phyloP scores from a whole-genome alignment of 2,329 filamentous ascomycete species.

The Microcyclosporella mali region DNA sequence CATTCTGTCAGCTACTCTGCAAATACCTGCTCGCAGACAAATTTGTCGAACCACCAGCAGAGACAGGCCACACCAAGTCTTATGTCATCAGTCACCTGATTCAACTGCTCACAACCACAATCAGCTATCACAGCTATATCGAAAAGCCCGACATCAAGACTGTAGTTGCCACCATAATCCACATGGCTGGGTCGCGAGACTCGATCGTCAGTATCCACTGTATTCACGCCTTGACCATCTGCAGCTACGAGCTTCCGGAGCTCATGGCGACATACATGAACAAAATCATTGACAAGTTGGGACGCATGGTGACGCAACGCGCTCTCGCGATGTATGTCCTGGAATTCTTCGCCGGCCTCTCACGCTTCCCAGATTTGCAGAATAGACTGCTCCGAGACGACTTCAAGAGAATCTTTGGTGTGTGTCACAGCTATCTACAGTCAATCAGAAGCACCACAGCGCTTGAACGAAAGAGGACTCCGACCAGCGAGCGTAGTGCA shows the following conservation, averaged over 20 bases:
- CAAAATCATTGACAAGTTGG: slow-evolving; percentile 85
- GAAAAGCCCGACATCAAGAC: slow-evolving; percentile 79
- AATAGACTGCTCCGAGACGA: slow-evolving; percentile 61
- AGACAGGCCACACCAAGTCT: slow-evolving; percentile 74
- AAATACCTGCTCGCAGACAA: slow-evolving; percentile 72
- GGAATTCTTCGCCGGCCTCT: slow-evolving; percentile 87
- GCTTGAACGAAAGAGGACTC: slow-evolving; percentile 21
- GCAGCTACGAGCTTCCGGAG: slow-evolving; percentile 85
- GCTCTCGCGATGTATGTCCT: slow-evolving; percentile 90
- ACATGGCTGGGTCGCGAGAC: slow-evolving; percentile 56
- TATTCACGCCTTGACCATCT: slow-evolving; percentile 90
- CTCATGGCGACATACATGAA: slow-evolving; percentile 82
- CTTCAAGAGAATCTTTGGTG: slow-evolving; percentile 88
- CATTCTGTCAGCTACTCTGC: slow-evolving; percentile 69
- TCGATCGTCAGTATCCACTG: slow-evolving; percentile 76
- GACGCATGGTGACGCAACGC: slow-evolving; percentile 89
- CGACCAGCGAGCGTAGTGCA: slow-evolving; percentile 24
- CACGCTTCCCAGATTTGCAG: slow-evolving; percentile 63
- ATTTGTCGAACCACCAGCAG: slow-evolving; percentile 73
- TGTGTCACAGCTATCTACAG: slow-evolving; percentile 89
- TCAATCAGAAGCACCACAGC: slow-evolving; percentile 58
- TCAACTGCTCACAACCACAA: slow-evolving; percentile 75
- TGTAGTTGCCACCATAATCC: slow-evolving; percentile 74
- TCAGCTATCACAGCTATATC: slow-evolving; percentile 85
- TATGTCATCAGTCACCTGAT: slow-evolving; percentile 87